phyloP scores from a whole-genome alignment of 805 yeast genomes.

The Candida takata region DNA sequence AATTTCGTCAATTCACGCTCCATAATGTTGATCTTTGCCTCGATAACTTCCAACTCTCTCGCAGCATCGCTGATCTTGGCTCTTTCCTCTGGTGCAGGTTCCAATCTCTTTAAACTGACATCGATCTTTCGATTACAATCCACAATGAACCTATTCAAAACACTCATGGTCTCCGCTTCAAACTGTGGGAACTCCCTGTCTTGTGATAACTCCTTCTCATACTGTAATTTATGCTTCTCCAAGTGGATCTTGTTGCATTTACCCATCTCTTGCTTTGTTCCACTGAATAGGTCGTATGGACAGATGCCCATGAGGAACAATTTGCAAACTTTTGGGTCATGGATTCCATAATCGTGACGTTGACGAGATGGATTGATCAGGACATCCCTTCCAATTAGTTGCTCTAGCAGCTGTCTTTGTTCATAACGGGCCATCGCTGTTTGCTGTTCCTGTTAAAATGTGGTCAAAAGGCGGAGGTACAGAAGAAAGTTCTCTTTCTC shows the following conservation, averaged over 20 bases:
- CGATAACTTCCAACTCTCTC: slow-evolving; percentile 52
- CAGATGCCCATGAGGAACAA: slow-evolving; percentile 80
- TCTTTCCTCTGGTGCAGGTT: slow-evolving; percentile 69
- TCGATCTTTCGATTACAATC: slow-evolving; percentile 64
- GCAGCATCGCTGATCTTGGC: slow-evolving; percentile 49
- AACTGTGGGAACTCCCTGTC: slow-evolving; percentile 39
- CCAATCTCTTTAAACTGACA: slow-evolving; percentile 55
- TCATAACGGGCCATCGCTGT: slow-evolving; percentile 46
- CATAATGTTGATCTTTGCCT: slow-evolving; percentile 57
- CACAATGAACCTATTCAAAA: slow-evolving; percentile 47
- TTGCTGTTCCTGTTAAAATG: too few relatives aligned
- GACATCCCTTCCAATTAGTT: slow-evolving; percentile 65
- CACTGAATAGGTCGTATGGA: slow-evolving; percentile 74
- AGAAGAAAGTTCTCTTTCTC: too few relatives aligned
- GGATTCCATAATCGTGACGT: slow-evolving; percentile 37
- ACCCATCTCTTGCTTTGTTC: slow-evolving; percentile 80
- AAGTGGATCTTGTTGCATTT: slow-evolving; percentile 70
- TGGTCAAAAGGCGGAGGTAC: too few relatives aligned
- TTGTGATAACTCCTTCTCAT: slow-evolving; percentile 40
- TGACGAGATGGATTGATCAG: slow-evolving; percentile 29
- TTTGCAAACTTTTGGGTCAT: slow-evolving; percentile 64
- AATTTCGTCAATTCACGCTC: slow-evolving; percentile 57
- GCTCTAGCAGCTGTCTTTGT: slow-evolving; percentile 69
- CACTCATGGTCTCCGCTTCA: slow-evolving; percentile 38
- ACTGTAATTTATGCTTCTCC: slow-evolving; percentile 67